These are phyloP conservation scores for Rhizopus microsporus DNA, from an alignment of 371 early-diverging fungal genomes.

Conservation along the genomic window DNA sequence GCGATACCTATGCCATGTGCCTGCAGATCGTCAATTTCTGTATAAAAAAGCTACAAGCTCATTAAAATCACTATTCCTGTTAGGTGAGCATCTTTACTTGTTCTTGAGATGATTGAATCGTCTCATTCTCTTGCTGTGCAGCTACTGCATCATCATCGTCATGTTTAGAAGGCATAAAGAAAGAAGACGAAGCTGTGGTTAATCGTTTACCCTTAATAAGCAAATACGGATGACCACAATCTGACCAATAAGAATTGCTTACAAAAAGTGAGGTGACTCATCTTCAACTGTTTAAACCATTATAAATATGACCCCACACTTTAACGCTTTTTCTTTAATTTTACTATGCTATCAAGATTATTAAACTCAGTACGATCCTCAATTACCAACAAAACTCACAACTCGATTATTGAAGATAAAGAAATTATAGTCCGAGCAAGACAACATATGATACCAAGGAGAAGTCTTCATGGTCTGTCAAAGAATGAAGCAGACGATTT, in stretches of 20 bases:
- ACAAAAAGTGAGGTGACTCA: constrained; percentile 15
- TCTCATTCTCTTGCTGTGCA: not conserved
- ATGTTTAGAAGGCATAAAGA: constrained; percentile 23
- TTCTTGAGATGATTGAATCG: constrained; percentile 2
- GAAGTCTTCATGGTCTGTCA: constrained; percentile 19
- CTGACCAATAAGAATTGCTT: too few species aligned
- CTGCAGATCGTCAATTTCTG: constrained; percentile 51
- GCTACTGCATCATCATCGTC: constrained; percentile 6
- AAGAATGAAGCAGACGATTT: constrained; percentile 37
- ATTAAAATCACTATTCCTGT: not conserved
- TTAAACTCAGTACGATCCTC: constrained; percentile 18
- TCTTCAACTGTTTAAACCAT: not conserved
- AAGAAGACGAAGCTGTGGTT: constrained; percentile 2
- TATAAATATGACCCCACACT: not conserved
- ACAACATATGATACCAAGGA: not conserved
- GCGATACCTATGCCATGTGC: constrained; percentile 72
- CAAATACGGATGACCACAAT: not conserved
- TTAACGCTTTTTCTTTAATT: constrained; percentile 1
- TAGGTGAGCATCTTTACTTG: not conserved
- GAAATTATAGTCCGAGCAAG: constrained; percentile 14
- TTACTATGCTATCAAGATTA: constrained; percentile 28
- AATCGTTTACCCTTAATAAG: not conserved
- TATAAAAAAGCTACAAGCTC: constrained; percentile 44
- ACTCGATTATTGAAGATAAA: constrained; percentile 22
- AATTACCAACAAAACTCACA: constrained; percentile 8